Percentiles rank a stretch among this genome's conserved stretches.
phyloP scores from a whole-genome alignment of 2,329 filamentous ascomycete species.

The Pseudodiploospora longispora region DNA sequence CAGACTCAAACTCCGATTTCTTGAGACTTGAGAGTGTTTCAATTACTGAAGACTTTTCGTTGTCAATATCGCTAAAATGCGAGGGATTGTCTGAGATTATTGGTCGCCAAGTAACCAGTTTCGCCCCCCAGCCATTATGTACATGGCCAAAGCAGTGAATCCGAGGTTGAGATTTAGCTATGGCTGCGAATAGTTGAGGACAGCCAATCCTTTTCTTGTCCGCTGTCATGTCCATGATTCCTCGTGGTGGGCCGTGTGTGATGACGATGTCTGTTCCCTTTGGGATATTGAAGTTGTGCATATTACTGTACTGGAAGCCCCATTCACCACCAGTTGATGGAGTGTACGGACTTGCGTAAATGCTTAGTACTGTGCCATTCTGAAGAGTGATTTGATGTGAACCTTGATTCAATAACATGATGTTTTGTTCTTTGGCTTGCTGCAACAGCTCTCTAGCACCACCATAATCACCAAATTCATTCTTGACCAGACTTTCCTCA shows the following conservation, averaged over 20 bases:
- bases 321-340: constrained; percentile 28
- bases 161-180: constrained; percentile 20
- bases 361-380: constrained; percentile 31
- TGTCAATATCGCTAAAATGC: constrained; percentile 41
- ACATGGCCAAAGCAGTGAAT: constrained; percentile 31
- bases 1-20: neutral
- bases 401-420: constrained; percentile 35
- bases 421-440: constrained; percentile 18
- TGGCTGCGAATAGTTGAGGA: constrained; percentile 20
- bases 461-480: constrained; percentile 29
- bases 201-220: constrained; percentile 21
- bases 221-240: constrained; percentile 31
- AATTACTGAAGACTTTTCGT: constrained; percentile 30
- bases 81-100: constrained; percentile 22
- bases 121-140: constrained; percentile 28
- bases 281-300: constrained; percentile 17
- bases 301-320: constrained; percentile 36
- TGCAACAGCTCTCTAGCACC: constrained; percentile 22
- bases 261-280: constrained; percentile 22
- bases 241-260: constrained; percentile 29
- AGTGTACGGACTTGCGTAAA: constrained; percentile 40
- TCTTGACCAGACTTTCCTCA: constrained; percentile 8
- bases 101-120: constrained; percentile 38
- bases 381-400: constrained; percentile 28
- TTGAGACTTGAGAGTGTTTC: constrained; percentile 19